A percentile compares a stretch with the other conserved stretches of the same genome.
These are phyloP conservation scores for Mycena rosella DNA, from an alignment of 768 basidiomycete genomes.

Conservation along the genomic window DNA sequence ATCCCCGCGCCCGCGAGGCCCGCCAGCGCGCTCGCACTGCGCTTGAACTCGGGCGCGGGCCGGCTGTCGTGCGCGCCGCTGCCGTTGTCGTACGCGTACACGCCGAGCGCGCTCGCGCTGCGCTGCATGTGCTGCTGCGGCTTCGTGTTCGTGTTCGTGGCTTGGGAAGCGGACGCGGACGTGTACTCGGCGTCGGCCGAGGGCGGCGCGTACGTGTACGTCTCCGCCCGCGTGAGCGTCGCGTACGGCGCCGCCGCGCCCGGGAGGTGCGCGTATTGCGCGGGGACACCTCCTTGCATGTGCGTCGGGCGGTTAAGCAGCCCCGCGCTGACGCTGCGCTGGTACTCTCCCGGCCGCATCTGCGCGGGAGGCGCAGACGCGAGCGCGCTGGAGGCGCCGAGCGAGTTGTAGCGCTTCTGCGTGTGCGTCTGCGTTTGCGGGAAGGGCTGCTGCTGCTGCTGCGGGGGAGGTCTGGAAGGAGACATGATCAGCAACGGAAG, in stretches of 20 bases:
- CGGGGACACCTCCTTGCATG: too few species aligned
- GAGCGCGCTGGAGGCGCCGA: slow-evolving; percentile 48
- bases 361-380: slow-evolving; percentile 11
- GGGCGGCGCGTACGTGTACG: slow-evolving; percentile 26
- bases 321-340: slow-evolving; percentile 42
- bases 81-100: neutral
- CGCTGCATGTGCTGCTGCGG: too few species aligned
- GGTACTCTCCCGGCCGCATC: slow-evolving; percentile 18
- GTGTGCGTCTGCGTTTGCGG: too few species aligned
- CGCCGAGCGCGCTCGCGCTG: slow-evolving; percentile 24
- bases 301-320: neutral
- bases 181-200: too few species aligned
- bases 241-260: slow-evolving; percentile 36
- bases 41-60: slow-evolving; percentile 6
- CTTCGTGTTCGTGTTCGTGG: too few species aligned
- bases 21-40: slow-evolving; percentile 25
- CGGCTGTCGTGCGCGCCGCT: too few species aligned
- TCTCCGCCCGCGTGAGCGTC: slow-evolving; percentile 27
- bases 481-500: slow-evolving; percentile 19
- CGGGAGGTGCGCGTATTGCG: slow-evolving; percentile 29
- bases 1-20: slow-evolving; percentile 27
- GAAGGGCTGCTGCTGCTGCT: slow-evolving; percentile 27
- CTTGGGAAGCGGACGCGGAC: too few species aligned
- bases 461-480: slow-evolving; percentile 18
- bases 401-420: slow-evolving; percentile 74